Evolutionary conservation across 2,329 filamentous ascomycete species (phyloP), one percentile per base, ranked within the genome.

Genomic region (Ciborinia camelliae): DNA sequence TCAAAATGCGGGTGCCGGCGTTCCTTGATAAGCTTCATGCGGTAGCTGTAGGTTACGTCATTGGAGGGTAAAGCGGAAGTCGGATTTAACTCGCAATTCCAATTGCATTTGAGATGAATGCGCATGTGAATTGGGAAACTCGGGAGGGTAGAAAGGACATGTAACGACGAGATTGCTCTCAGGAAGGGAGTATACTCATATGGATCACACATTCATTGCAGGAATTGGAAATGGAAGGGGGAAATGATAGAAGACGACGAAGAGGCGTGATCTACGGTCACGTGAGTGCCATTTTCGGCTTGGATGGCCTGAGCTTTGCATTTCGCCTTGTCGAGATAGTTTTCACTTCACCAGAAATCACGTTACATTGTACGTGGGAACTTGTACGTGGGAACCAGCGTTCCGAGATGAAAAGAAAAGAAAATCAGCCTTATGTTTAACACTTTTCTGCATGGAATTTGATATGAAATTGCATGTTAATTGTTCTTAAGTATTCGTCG

Each of bases 251-350:
- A 48, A 48, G 37, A 41, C 30, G 37, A 9, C 53, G 37, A 26
- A 26, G 37, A 10, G 12, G 4, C 1, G 30, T 43, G 37, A 57
- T 58, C 54, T 18, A 47, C 20, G 20, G n/a, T 58, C 54, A 58
- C 54, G 54, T 58, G 54, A 2, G 15, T 0, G 14, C 4, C 5
- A 1, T 8, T 32, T n/a, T 20, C 39, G 28, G 4, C 54, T 47
- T 58, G 54, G 20, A 28, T 43, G 53, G 53, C 30, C 26, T 26
- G 20, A 57, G 54, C 54, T 57, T 45, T 43, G 12, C 8, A 58
- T n/a, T 23, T 35, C 30, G n/a, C 30, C 48, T 30, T 18, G 48
- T 30, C 8, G 18, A 39, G 23, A 45, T 10, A 26, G 2, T 30
- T 30, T 41, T 10, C 10, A 30, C 6, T 20, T 43, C 14, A 18